These are phyloP conservation scores for Triticum dicoccoides DNA, from an alignment of 176 grass and related monocot species.

Conservation along the genomic window DNA sequence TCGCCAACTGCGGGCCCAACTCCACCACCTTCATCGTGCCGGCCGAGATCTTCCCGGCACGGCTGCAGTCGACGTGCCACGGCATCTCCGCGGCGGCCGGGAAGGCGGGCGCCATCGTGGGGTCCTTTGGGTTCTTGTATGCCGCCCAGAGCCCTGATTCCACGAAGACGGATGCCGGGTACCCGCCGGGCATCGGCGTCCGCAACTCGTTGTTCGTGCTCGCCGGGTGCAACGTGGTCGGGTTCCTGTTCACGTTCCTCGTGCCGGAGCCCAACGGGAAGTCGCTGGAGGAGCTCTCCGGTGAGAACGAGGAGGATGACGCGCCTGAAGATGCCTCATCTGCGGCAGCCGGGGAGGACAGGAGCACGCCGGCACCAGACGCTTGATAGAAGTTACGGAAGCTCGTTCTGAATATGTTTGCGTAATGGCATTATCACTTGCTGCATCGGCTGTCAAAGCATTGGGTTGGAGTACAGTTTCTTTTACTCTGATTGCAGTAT, in stretches of 20 bases:
- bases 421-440: too few species aligned
- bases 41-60: constrained; percentile 58
- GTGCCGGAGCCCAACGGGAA: constrained; percentile 55
- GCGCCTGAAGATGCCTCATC: too few species aligned
- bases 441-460: too few species aligned
- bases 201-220: constrained; percentile 47
- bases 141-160: too few species aligned
- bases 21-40: constrained; percentile 46
- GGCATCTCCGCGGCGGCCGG: constrained; percentile 31
- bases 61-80: constrained; percentile 71
- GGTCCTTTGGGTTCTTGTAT: not conserved
- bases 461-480: too few species aligned
- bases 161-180: not conserved
- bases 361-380: too few species aligned
- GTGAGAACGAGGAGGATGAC: constrained; percentile 17
- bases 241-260: constrained; percentile 35
- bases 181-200: constrained; percentile 46
- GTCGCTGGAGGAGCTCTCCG: constrained; percentile 59
- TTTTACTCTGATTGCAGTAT: too few species aligned
- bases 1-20: constrained; percentile 50
- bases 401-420: too few species aligned
- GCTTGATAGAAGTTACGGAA: too few species aligned
- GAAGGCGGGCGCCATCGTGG: constrained; percentile 59
- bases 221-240: constrained; percentile 31
- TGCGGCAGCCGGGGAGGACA: too few species aligned